Base-by-base conservation (phyloP, 345 rosid species). In the Hirschfeldia incana region DNA sequence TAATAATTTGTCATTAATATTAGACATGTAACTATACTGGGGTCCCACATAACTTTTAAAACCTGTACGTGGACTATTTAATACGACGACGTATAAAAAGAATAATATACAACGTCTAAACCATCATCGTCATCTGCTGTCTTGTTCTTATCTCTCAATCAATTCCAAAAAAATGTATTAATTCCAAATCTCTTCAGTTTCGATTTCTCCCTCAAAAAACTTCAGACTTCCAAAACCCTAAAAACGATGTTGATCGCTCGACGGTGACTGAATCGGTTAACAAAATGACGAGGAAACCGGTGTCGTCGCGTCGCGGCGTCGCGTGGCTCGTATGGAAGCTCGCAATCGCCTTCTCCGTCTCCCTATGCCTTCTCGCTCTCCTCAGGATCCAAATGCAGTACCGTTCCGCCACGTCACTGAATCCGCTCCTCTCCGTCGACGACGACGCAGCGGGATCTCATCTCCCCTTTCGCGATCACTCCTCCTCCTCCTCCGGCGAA, bases 251-350 rank as follows among this genome's bases (percentile, higher is more conserved):
- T 51, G 75, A 77, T 77, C 64, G 10, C 39, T 57, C 72, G 72
- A 71, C 49, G 76, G 76, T 78, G 72, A 77, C 2, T 37, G 8
- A 1, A 21, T 21, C 21, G 21, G 21, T 76, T 62, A 29, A 6
- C 15, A 26, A 32, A 27, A 89, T 91, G 97, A 76, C 76, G 82
- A 90, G 80, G 87, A 92, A 87, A 83, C 21, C 79, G 6, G 53
- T 6, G 67, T 2, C 3, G 32, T 58, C 83, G 65, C 83, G 80
- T 17, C 90, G 90, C 71, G 87, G 80, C 79, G 75, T 87, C 70
- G 61, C 89, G 51, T 87, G 94, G 97, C 70, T 85, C 4, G 84
- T 84, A 57, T 93, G 90, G 96, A 93, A 87, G 88, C 84, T 90
- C 53, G 78, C 85, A 49, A 71, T 90, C 83, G 29, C 81, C 75